Evolutionary conservation across 2,329 filamentous ascomycete genomes (phyloP).

Genomic region (Sphaerulina musiva): DNA sequence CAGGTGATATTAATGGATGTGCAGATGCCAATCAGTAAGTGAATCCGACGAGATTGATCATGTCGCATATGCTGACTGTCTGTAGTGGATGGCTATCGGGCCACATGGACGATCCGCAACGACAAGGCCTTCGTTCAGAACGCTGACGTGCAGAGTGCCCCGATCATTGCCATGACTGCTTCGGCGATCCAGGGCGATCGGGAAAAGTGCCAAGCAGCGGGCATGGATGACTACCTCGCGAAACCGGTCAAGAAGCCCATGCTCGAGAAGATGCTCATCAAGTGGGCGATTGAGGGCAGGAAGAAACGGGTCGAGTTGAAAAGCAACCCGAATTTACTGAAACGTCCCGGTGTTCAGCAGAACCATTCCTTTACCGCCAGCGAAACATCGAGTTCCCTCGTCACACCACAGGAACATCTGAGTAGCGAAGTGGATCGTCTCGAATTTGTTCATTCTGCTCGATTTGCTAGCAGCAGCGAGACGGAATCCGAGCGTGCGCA

Average conservation of each 20-base stretch:
- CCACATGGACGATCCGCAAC: slow-evolving; percentile 66
- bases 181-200: slow-evolving; percentile 70
- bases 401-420: slow-evolving; percentile 33
- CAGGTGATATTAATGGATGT: slow-evolving; percentile 59
- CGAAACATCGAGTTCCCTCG: slow-evolving; percentile 18
- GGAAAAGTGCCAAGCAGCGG: slow-evolving; percentile 65
- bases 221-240: slow-evolving; percentile 69
- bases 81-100: slow-evolving; percentile 63
- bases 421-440: slow-evolving; percentile 31
- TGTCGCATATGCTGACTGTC: no score
- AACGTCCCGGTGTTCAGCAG: slow-evolving; percentile 20
- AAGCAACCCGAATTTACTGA: slow-evolving; percentile 15
- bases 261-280: slow-evolving; percentile 64
- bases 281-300: slow-evolving; percentile 53
- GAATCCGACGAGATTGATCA: no score
- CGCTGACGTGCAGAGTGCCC: slow-evolving; percentile 53
- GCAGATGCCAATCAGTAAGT: slow-evolving; percentile 46
- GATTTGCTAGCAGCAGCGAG: slow-evolving; percentile 38
- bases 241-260: slow-evolving; percentile 65
- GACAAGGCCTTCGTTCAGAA: slow-evolving; percentile 58
- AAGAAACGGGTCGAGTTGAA: slow-evolving; percentile 27
- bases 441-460: slow-evolving; percentile 33
- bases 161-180: slow-evolving; percentile 76
- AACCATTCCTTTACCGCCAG: slow-evolving; percentile 22
- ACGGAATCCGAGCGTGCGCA: slow-evolving; percentile 43